phyloP scores from a whole-genome alignment of 177 flowering plant genomes.

The Tripterygium wilfordii region DNA sequence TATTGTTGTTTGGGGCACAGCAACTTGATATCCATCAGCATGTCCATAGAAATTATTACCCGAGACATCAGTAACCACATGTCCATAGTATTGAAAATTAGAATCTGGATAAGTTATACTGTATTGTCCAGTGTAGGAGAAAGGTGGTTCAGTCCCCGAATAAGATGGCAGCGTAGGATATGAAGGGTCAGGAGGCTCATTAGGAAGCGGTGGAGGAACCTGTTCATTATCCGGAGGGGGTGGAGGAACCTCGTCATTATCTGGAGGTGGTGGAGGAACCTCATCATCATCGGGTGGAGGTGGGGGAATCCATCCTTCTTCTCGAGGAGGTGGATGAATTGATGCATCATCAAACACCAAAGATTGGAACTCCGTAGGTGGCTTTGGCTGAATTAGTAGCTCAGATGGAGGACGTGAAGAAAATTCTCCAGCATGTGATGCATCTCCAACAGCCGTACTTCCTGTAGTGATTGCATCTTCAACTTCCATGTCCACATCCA shows the following conservation, averaged over 20 bases:
- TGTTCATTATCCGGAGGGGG: constrained; percentile 7
- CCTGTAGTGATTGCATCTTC: constrained; percentile 48
- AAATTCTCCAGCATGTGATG: constrained; percentile 4
- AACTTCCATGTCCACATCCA: constrained; percentile 99
- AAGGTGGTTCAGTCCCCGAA: constrained; percentile 31
- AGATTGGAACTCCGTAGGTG: constrained; percentile 12
- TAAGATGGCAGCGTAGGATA: constrained; percentile 18
- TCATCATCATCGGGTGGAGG: constrained; percentile 49
- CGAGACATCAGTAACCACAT: constrained; percentile 26
- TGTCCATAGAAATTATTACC: constrained; percentile 40
- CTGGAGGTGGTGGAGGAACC: constrained; percentile 15
- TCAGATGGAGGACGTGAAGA: constrained; percentile 17
- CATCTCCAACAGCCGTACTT: constrained; percentile 14
- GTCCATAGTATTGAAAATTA: constrained; percentile 47
- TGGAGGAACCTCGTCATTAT: constrained; percentile 6
- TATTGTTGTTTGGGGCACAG: constrained; percentile 28
- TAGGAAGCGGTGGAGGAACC: constrained; percentile 27
- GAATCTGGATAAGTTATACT: constrained; percentile 35
- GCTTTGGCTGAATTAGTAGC: constrained; percentile 18
- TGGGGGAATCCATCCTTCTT: constrained; percentile 92
- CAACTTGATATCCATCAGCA: constrained; percentile 40
- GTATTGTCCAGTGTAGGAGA: constrained; percentile 47
- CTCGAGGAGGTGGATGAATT: constrained; percentile 62
- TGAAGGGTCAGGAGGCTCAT: constrained; percentile 50
- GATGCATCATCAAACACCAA: constrained; percentile 20